Evolutionary conservation across 192 early-diverging fungal genomes (phyloP).

Genomic region (Geosiphon pyriformis): DNA sequence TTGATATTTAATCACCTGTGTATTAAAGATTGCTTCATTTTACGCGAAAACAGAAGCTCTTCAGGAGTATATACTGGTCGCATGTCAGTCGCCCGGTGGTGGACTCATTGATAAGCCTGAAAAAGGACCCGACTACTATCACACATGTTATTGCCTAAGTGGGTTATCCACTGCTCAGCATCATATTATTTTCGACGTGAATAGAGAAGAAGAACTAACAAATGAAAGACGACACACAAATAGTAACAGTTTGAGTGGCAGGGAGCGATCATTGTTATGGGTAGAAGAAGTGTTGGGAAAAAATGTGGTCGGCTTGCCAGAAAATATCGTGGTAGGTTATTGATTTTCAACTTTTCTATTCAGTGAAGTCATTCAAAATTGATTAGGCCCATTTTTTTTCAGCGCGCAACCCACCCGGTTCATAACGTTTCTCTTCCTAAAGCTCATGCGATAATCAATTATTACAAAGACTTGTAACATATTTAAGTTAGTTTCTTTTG

Average conservation of each 20-base stretch:
- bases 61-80: slow-evolving; percentile 83
- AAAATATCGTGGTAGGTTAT: slow-evolving; percentile 45
- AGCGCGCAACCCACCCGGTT: slow-evolving; percentile 65
- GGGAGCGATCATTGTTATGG: slow-evolving; percentile 41
- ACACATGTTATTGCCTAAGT: slow-evolving; percentile 87
- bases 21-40: neutral
- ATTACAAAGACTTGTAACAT: slow-evolving; percentile 54
- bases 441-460: slow-evolving; percentile 36
- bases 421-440: slow-evolving; percentile 59
- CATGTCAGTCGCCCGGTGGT: slow-evolving; percentile 74
- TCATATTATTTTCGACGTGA: slow-evolving; percentile 43
- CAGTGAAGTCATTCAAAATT: neutral
- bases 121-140: slow-evolving; percentile 82
- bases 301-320: slow-evolving; percentile 40
- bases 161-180: slow-evolving; percentile 86
- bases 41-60: slow-evolving; percentile 51
- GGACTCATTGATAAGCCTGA: slow-evolving; percentile 91
- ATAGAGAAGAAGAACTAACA: slow-evolving; percentile 20
- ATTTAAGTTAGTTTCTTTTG: too few relatives aligned
- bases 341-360: neutral
- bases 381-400: neutral
- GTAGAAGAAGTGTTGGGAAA: slow-evolving; percentile 23
- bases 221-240: slow-evolving; percentile 18
- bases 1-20: too few relatives aligned
- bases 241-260: slow-evolving; percentile 17